Base-by-base conservation (phyloP, 164 flowering plant genomes). In the Macadamia tetraphylla region DNA sequence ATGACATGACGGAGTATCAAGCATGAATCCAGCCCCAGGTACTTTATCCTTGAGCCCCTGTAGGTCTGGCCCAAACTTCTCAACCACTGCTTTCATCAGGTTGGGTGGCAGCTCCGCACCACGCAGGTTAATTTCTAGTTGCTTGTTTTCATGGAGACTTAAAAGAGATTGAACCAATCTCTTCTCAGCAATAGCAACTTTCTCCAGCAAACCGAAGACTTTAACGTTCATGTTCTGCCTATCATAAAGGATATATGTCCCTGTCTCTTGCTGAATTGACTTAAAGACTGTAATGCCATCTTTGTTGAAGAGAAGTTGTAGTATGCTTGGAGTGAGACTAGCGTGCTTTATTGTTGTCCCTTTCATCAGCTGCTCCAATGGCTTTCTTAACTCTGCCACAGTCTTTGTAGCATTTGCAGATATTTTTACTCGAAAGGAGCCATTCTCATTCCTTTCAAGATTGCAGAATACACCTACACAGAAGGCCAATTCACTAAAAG, bases 351-450 rank as follows among this genome's bases (percentile, higher is more conserved):
- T 56, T 10, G 73, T 76, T 70, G 72, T 89, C 66, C 99, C 99
- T 74, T 76, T 84, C 90, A 87, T 82, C 29, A 95, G 84, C 77
- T 81, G 77, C 79, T 92, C 98, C 59, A 95, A 72, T 18, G 95
- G 90, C 77, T 80, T 83, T 70, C 98, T 83, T 70, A 87, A 29
- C 66, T 91, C 96, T 42, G 96, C 98, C 59, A 95, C 90, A 14
- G 80, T 85, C 73, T 73, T 88, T 35, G 97, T 91, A 6, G 97
- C 98, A 76, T 81, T 81, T 18, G 97, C 89, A 58, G 88, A 81
- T 76, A 95, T 81, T 71, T 79, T 89, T 58, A 92, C 93, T 29
- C 93, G 79, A 66, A 75, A 85, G 31, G 89, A 86, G 32, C 99
- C 96, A 80, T 84, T 89, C 17, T 72, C 80, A 69, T 77, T 87